A percentile compares a stretch with the other conserved stretches of the same genome.
Conservation (phyloP, 1,284 basidiomycete genomes). For the Microbotryomycetes sp. region DNA sequence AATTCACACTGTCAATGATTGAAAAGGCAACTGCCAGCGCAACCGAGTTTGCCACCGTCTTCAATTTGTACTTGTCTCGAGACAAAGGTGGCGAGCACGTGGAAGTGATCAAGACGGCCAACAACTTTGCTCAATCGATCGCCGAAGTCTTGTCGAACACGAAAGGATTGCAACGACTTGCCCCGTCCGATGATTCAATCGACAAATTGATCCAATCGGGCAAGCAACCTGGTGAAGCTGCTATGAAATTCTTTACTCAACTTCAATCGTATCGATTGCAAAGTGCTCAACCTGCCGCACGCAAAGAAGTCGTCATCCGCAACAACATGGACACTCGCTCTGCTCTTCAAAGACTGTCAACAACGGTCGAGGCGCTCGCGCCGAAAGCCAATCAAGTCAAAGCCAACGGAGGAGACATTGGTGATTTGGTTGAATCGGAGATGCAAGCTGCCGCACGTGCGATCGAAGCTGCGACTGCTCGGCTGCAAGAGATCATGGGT, state of each 20-base stretch:
- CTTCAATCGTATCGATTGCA: constrained; percentile 87
- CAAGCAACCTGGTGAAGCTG: constrained; percentile 76
- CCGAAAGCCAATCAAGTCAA: constrained; percentile 74
- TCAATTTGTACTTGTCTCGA: constrained; percentile 82
- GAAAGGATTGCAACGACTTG: constrained; percentile 90
- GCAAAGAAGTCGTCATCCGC: constrained; percentile 80
- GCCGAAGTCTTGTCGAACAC: constrained; percentile 86
- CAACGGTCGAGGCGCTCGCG: constrained; percentile 75
- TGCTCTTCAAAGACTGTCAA: constrained; percentile 76
- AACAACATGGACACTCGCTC: constrained; percentile 79
- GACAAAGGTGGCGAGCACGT: constrained; percentile 91
- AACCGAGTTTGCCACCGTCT: constrained; percentile 91
- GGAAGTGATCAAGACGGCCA: constrained; percentile 95
- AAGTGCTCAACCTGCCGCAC: constrained; percentile 52
- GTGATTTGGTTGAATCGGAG: constrained; percentile 92
- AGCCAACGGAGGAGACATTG: constrained; percentile 78
- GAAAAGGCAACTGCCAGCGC: constrained; percentile 92
- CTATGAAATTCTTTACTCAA: constrained; percentile 87
- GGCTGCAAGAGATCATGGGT: constrained; percentile 81
- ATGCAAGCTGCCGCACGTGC: constrained; percentile 90
- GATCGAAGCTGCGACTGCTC: constrained; percentile 86
- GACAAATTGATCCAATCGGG: constrained; percentile 86
- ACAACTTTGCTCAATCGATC: constrained; percentile 89
- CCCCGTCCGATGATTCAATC: constrained; percentile 80
- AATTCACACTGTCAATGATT: constrained; percentile 96